Percentiles rank a stretch among this genome's conserved stretches.
These are phyloP conservation scores for Chlamydomonas sphaeroides DNA, from an alignment of 139 green algal species.

Conservation along the genomic window DNA sequence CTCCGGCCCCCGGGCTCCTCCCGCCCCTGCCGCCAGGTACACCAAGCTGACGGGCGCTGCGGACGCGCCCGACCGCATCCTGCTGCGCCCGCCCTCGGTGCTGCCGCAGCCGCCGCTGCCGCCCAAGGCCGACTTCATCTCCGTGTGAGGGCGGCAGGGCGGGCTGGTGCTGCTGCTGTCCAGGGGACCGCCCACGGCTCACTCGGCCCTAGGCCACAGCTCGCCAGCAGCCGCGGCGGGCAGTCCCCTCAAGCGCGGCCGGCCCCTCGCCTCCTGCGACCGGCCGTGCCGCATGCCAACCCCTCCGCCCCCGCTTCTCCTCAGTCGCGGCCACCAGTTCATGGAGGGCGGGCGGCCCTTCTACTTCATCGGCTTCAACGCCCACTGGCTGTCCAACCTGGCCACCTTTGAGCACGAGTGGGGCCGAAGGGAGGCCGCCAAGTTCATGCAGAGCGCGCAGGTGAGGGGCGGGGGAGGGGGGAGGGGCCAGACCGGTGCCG, in stretches of 20 bases:
- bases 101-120: background rate
- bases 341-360: constrained; percentile 26
- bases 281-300: background rate
- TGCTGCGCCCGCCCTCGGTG: background rate
- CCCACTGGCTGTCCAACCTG: constrained; percentile 32
- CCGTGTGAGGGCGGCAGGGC: background rate
- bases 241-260: background rate
- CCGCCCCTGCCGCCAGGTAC: background rate
- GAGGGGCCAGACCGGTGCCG: too few species aligned
- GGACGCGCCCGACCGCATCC: background rate
- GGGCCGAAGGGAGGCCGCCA: constrained; percentile 22
- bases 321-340: constrained; percentile 20
- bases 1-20: too few species aligned
- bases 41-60: background rate
- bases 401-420: constrained; percentile 20
- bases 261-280: background rate
- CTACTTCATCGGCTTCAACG: constrained; percentile 46
- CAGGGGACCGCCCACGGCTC: too few species aligned
- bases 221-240: background rate
- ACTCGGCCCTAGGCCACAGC: background rate
- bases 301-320: background rate
- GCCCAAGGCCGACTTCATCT: constrained; percentile 17
- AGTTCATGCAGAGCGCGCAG: constrained; percentile 17
- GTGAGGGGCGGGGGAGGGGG: too few species aligned
- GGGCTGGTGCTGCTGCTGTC: background rate